Evolutionary conservation across 352 stramenopile species (phyloP).

Genomic region (Phytophthora sp.): DNA sequence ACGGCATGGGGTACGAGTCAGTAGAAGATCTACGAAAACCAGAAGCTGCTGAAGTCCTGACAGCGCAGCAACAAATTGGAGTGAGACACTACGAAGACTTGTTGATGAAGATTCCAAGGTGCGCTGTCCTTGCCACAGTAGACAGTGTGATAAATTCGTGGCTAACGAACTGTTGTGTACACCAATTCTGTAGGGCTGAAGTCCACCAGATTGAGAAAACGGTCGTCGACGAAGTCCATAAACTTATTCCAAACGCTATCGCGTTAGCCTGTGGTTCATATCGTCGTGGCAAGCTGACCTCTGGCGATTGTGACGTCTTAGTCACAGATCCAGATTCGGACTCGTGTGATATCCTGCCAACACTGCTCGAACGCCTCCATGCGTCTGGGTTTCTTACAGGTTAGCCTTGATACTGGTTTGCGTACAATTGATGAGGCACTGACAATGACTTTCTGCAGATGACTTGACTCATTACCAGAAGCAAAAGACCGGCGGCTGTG

Average conservation of each 20-base stretch:
- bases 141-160: background rate
- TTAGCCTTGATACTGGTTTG: constrained; percentile 4
- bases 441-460: constrained; percentile 37
- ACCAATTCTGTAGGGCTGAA: constrained; percentile 68
- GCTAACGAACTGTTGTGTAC: background rate
- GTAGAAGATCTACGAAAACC: constrained; percentile 58
- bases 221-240: constrained; percentile 73
- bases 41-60: constrained; percentile 48
- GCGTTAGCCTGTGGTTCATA: constrained; percentile 81
- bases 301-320: constrained; percentile 82
- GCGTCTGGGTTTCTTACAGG: constrained; percentile 69
- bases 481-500: constrained; percentile 57
- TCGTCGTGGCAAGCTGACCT: constrained; percentile 71
- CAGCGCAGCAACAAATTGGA: constrained; percentile 74
- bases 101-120: constrained; percentile 73
- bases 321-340: constrained; percentile 77
- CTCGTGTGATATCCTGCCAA: constrained; percentile 70
- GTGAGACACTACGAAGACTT: constrained; percentile 86
- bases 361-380: constrained; percentile 70
- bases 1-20: constrained; percentile 73
- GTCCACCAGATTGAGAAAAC: constrained; percentile 76
- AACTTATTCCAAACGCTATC: constrained; percentile 63
- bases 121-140: background rate
- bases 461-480: constrained; percentile 71
- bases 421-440: background rate